phyloP scores from a whole-genome alignment of 768 basidiomycete species.

The Lyophyllum shimeji region DNA sequence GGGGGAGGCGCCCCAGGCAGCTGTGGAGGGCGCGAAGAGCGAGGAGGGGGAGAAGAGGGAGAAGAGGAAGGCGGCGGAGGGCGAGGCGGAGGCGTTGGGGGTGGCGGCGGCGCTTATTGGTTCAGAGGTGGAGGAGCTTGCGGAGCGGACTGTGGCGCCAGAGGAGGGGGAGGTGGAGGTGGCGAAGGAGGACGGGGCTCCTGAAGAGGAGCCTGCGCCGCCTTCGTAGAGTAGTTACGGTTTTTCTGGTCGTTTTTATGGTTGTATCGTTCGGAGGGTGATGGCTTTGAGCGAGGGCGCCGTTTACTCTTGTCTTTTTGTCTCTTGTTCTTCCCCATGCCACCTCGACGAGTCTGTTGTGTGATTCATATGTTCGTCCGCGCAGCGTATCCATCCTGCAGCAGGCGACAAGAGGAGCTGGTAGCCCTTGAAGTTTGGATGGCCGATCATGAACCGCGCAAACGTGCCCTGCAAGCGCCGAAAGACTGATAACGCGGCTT shows the following conservation, averaged over 20 bases:
- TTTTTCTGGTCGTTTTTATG: neutral
- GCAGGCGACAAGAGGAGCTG: too few species aligned
- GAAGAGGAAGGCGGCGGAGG: conserved; percentile 1
- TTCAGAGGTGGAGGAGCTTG: conserved; percentile 1
- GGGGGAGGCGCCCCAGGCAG: too few species aligned
- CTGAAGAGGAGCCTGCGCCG: neutral
- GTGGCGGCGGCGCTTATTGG: neutral
- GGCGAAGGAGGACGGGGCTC: neutral
- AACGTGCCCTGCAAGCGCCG: too few species aligned
- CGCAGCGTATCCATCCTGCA: too few species aligned
- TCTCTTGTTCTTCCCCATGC: too few species aligned
- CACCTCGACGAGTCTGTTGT: too few species aligned
- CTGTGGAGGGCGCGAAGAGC: neutral
- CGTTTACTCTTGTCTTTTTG: neutral
- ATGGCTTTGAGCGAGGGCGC: neutral
- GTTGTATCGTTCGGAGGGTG: neutral
- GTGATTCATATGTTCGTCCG: too few species aligned
- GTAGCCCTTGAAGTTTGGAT: too few species aligned
- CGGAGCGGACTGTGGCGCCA: neutral
- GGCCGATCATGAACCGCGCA: too few species aligned
- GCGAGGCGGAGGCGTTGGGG: conserved; percentile 11
- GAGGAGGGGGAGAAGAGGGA: neutral
- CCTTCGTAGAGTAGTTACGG: neutral
- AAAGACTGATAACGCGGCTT: too few species aligned
- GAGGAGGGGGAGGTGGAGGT: neutral